Base-by-base conservation (phyloP, 2,329 filamentous ascomycete species). In the Cyclaneusma minus region DNA sequence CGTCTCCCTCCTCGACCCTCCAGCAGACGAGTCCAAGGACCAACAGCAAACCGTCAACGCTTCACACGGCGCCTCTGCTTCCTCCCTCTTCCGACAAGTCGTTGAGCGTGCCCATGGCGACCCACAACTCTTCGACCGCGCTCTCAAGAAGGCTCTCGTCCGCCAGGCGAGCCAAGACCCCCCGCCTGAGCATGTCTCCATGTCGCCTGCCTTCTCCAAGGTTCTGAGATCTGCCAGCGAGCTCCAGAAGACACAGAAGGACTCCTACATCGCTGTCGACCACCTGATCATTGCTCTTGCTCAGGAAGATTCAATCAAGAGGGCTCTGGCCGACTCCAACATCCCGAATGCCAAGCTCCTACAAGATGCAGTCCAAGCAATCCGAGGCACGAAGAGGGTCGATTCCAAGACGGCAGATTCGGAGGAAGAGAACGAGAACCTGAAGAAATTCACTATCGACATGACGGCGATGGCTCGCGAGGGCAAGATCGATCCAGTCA, bases 361-460 rank as follows among this genome's bases (percentile, higher is more conserved):
- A 34, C 82, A 93, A 48, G 75, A 80, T 38, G 87, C 89, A n/a
- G 71, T 98, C 21, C 70, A 83, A 44, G 73, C 83, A 32, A 93
- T 98, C 41, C 77, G 89, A 36, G 89, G 89, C 34, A 95, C 84
- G 21, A 83, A 75, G 57, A 68, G 87, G 36, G 85, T 98, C 21
- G 89, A 98, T 54, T 92, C 83, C 33, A 93, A 92, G 60, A 93
- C 82, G 4, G 89, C 89, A 29, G 89, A 98, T 54, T 74, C 77
- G 0, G 89, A 95, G 53, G 65, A 79, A 44, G 87, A 94, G 44
- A 81, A 85, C 44, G 89, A 98, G 55, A 94, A 93, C 48, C 62
- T 98, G 33, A 82, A 85, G 59, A 98, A 95, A 47, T 98, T 94
- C 55, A 95, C 89, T 30, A 89, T 95, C 44, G 89, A 98, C 54